Evolutionary conservation across 306 rosid genomes (phyloP), one percentile per base, ranked within the genome.

Genomic region (Dalbergia oliveri): DNA sequence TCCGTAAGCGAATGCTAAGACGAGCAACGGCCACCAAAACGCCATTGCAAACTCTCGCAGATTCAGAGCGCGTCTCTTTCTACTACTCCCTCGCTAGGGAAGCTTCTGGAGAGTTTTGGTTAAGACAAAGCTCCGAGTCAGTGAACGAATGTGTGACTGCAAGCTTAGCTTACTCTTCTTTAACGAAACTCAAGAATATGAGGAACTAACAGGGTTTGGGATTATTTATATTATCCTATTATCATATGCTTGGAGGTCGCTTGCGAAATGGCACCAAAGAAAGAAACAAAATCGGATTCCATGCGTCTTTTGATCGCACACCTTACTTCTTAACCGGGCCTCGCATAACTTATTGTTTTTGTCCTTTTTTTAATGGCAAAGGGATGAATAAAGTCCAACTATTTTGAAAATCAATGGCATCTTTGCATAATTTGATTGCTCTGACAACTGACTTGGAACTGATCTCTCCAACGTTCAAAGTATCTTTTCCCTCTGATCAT

Each of bases 21-120:
- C 94, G 66, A 94, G 13, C 67, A 90, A 79, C 50, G 94, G 82
- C 97, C 98, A 94, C 98, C 94, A 94, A 78, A 94, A 89, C 58
- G 90, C 93, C 94, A 90, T 92, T 56, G 81, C 21, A 39, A 77
- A 54, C 65, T 66, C 57, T 66, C 57, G 49, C 47, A 56, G 80
- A 71, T 80, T 84, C 72, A 57, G 65, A 68, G 65, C 41, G 33
- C 53, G 59, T 21, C 57, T 23, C 66, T 21, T 31, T n/a, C 61
- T 0, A 44, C 9, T 13, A n/a, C n/a, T 23, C 37, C 21, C 16
- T 23, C 37, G 21, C 58, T 79, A 79, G 77, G 84, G 84, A n/a
- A 72, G 75, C 15, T 59, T 72, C 18, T 3, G 58, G 51, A 10
- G 75, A 58, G 80, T 47, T n/a, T 12, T 63, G 2, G 14, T 47